Evolutionary conservation across 129 eudicot genomes (phyloP), one percentile per base, ranked within the genome.

Genomic region (Saussurea involucrata): DNA sequence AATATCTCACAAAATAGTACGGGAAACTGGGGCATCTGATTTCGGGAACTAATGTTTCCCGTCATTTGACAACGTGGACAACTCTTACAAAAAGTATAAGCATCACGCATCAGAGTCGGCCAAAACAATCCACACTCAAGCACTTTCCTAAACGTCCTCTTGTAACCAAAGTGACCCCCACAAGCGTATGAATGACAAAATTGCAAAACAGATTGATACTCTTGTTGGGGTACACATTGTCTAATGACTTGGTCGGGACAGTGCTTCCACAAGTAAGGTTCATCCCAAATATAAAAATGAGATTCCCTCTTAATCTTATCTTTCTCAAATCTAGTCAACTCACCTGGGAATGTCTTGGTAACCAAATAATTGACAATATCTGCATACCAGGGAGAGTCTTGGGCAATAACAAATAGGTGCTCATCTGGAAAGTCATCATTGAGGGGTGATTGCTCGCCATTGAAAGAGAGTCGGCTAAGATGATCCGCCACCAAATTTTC

Each of bases 161-260:
- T 60, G 13, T 37, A 5, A 1, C 78, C 78, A 29, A 76, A 76
- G n/a, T 76, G 73, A 0, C 73, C 80, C 0, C 74, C 74, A 42
- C 81, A 76, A 36, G 81, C 81, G 7, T 76, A 42, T 12, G 81
- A 76, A 21, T 67, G 74, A 49, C 65, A 76, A 76, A 76, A 76
- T 6, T 66, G n/a, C 1, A 76, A 20, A 42, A 65, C 65, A 5
- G 63, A 76, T 11, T 24, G 15, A 22, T 40, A 27, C 49, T 76
- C 64, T 10, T 4, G 0, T 63, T 76, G 66, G 10, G 73, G n/a
- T 7, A 66, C 74, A 49, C 81, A 66, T 33, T 67, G 66, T 9
- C 74, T 0, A 5, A 76, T 65, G 6, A 76, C 34, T 76, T 76
- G 76, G 20, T 46, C 65, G 8, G 76, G 2, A 11, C 64, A 71